Percentiles rank a stretch among this genome's conserved stretches.
Evolutionary conservation across 495 filamentous ascomycete species (phyloP).

Genomic region (Rostrohypoxylon terebratum): DNA sequence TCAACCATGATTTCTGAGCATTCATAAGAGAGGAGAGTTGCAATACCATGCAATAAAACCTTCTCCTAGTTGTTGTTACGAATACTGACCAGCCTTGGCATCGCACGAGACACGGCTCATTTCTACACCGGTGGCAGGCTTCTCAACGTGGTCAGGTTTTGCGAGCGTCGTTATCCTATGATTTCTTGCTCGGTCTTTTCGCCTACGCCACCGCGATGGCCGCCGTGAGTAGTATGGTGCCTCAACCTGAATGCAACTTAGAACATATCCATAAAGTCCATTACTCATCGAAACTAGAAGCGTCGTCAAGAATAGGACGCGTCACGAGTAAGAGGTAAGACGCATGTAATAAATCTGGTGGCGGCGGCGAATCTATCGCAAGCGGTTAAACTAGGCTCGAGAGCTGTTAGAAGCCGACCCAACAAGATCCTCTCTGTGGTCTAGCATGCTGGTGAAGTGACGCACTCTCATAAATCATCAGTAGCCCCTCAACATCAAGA

Average conservation of each 20-base stretch:
- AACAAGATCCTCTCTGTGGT: background rate
- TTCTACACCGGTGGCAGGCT: background rate
- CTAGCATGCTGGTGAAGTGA: no score
- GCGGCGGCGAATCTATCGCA: constrained; percentile 29
- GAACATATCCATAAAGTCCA: constrained; percentile 18
- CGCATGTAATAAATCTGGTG: constrained; percentile 34
- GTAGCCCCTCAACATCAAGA: constrained; percentile 1
- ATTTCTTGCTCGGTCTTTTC: background rate
- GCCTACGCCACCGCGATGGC: constrained; percentile 12
- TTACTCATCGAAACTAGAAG: constrained; percentile 11
- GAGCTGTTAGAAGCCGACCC: background rate
- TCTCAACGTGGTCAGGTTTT: background rate
- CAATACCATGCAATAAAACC: background rate
- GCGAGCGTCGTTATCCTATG: constrained; percentile 4
- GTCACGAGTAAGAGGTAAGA: constrained; percentile 28
- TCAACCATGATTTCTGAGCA: background rate
- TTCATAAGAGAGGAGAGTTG: constrained; percentile 9
- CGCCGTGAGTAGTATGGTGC: background rate
- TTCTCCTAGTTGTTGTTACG: background rate
- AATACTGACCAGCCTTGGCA: constrained; percentile 4
- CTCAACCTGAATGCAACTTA: background rate
- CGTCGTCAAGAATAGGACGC: constrained; percentile 9
- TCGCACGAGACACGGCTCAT: constrained; percentile 12
- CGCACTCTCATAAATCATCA: background rate
- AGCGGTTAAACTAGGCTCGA: constrained; percentile 13